Base-by-base conservation (phyloP, 495 filamentous ascomycete species). In the Penicillium herquei region DNA sequence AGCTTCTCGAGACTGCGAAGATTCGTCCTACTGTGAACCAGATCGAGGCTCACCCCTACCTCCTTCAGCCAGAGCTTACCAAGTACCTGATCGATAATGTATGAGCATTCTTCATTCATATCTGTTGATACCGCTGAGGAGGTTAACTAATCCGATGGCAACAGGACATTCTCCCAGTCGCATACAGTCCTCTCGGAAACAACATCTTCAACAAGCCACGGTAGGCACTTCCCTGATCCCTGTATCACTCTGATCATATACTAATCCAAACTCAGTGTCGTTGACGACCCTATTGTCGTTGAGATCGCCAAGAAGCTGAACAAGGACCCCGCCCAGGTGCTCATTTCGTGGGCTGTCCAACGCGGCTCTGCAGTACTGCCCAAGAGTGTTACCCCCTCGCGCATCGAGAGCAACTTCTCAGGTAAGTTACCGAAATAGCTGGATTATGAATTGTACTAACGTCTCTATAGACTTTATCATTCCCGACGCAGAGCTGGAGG, bases 21-120 rank as follows among this genome's bases (percentile, higher is more conserved):
- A 69, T 84, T 37, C 69, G 74, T 26, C 91, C 90, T 0, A 87
- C 79, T 18, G 80, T 88, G 57, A 95, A 95, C 74, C 90, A 95
- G 74, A 88, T 95, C 61, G 90, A 96, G 68, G 91, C 84, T 58
- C 88, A 94, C 65, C 86, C 90, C 0, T 95, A 94, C 67, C 77
- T 96, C 30, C 89, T 92, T 63, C 90, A 87, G 65, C 69, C 72
- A 0, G 69, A 70, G 11, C 76, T 95, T 16, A 44, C 89, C 13
- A 26, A 56, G 16, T 74, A 57, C 42, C 49, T 67, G 48, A 66
- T 71, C 35, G 66, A 70, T 6, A 70, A 67, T 26, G 68, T 68
- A 51, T 30, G 51, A 12, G 11, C 6, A 3, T 46, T 11, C 11
- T 46, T 26, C 7, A 3, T 46, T 13, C 42, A 30, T 18, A 11